A percentile compares a stretch with the other conserved stretches of the same genome.
These are phyloP conservation scores for Immersiporthe knoxdaviesiana DNA, from an alignment of 2,329 filamentous ascomycete species.

Conservation along the genomic window DNA sequence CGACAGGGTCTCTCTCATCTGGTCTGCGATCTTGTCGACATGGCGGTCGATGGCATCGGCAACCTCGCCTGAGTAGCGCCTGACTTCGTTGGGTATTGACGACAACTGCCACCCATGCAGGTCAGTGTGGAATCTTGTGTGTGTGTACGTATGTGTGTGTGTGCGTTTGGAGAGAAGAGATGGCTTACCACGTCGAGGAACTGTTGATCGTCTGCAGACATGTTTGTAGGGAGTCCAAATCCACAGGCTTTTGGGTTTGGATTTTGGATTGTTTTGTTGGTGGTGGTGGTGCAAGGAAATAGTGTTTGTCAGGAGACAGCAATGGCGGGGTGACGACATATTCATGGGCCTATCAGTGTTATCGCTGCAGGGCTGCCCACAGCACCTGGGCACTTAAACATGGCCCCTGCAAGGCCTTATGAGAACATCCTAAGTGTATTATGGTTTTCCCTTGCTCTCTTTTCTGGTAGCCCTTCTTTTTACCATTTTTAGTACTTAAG, in stretches of 20 bases:
- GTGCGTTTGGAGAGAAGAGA: neutral
- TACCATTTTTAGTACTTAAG: too few relatives aligned
- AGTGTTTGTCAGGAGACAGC: neutral
- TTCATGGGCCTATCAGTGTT: neutral
- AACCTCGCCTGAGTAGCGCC: slow-evolving; percentile 70
- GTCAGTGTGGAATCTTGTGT: neutral
- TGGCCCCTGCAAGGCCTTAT: too few relatives aligned
- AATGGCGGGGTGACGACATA: slow-evolving; percentile 4
- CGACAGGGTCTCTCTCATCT: slow-evolving; percentile 70
- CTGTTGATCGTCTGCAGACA: slow-evolving; percentile 34
- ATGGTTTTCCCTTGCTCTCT: neutral
- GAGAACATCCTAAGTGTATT: neutral
- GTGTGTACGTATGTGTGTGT: neutral
- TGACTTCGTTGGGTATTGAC: slow-evolving; percentile 64
- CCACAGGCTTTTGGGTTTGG: neutral
- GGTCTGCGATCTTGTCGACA: slow-evolving; percentile 74
- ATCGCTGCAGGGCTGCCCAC: neutral
- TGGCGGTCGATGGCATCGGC: slow-evolving; percentile 81
- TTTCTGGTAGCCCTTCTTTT: accelerated
- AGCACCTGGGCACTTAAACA: too few relatives aligned
- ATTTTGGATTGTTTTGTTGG: neutral
- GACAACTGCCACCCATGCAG: slow-evolving; percentile 47
- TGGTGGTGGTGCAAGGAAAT: neutral
- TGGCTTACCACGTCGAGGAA: slow-evolving; percentile 32
- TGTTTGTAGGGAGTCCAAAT: slow-evolving; percentile 1